Evolutionary conservation across 495 filamentous ascomycete genomes (phyloP).

Genomic region (Mytilinidion resinicola): DNA sequence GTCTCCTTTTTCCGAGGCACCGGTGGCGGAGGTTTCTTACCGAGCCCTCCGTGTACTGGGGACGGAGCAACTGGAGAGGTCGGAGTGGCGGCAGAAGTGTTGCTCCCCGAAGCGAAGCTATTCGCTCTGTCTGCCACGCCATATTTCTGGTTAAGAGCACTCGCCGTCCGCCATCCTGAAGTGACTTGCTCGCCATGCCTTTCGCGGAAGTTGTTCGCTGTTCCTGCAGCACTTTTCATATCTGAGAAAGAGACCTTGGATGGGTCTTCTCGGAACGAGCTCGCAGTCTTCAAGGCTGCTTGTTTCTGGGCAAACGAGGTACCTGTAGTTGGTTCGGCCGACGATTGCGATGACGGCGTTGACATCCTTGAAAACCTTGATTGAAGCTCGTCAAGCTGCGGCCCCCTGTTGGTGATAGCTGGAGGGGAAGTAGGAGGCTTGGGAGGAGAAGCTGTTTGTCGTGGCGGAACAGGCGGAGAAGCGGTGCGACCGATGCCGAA

Average conservation of each 20-base stretch:
- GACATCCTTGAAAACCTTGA: slow-evolving; percentile 57
- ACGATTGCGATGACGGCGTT: slow-evolving; percentile 21
- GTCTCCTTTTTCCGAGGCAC: slow-evolving; percentile 57
- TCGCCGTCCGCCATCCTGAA: slow-evolving; percentile 55
- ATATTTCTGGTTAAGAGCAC: slow-evolving; percentile 51
- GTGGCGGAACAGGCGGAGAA: slow-evolving; percentile 26
- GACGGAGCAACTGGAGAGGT: slow-evolving; percentile 15
- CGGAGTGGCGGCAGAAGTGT: slow-evolving; percentile 11
- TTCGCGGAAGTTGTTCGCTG: slow-evolving; percentile 66
- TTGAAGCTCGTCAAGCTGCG: slow-evolving; percentile 59
- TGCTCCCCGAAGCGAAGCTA: slow-evolving; percentile 2
- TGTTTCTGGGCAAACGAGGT: slow-evolving; percentile 59
- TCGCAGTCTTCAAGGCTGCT: slow-evolving; percentile 52
- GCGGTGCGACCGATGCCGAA: slow-evolving; percentile 58
- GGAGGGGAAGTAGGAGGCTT: slow-evolving; percentile 11
- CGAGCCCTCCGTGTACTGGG: slow-evolving; percentile 7
- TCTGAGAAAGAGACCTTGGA: slow-evolving; percentile 53
- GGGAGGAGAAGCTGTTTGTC: slow-evolving; percentile 13
- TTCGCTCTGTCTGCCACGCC: slow-evolving; percentile 33
- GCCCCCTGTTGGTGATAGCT: neutral
- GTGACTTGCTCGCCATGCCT: slow-evolving; percentile 66
- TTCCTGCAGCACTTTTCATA: slow-evolving; percentile 49
- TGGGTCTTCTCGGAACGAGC: slow-evolving; percentile 50
- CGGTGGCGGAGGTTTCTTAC: slow-evolving; percentile 61
- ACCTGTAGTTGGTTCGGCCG: slow-evolving; percentile 39